Evolutionary conservation across 2,329 filamentous ascomycete species (phyloP).

Genomic region (Knoxdaviesia proteae): DNA sequence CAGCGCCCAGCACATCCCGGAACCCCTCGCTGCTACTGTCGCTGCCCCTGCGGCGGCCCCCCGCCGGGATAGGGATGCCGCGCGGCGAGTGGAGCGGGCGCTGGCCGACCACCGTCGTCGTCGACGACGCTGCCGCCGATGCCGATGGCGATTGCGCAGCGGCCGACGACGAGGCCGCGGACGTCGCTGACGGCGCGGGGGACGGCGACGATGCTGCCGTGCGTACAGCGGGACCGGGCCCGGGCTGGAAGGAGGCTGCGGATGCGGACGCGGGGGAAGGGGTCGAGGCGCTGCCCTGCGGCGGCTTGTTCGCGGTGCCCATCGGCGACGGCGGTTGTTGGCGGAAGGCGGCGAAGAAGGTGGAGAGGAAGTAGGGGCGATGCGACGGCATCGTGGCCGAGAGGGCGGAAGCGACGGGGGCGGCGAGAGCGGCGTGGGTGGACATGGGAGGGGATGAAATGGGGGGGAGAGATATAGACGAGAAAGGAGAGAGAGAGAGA

Average conservation of each 20-base stretch:
- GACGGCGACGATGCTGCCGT: slow-evolving; percentile 11
- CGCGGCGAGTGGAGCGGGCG: slow-evolving; percentile 11
- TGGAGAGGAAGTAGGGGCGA: slow-evolving; percentile 33
- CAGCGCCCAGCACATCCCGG: slow-evolving; percentile 46
- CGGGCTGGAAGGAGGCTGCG: slow-evolving; percentile 17
- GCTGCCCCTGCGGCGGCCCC: slow-evolving; percentile 37
- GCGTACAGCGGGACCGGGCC: slow-evolving; percentile 6
- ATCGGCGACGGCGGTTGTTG: slow-evolving; percentile 18
- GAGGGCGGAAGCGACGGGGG: slow-evolving; percentile 1
- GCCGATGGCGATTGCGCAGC: slow-evolving; percentile 4
- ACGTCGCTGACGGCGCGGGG: slow-evolving; percentile 10
- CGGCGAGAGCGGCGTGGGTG: not conserved
- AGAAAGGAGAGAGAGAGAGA: not conserved
- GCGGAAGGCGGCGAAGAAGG: slow-evolving; percentile 34
- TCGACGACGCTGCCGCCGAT: not conserved
- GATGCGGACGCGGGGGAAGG: slow-evolving; percentile 7
- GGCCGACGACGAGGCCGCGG: slow-evolving; percentile 4
- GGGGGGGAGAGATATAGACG: not conserved
- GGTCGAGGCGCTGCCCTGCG: slow-evolving; percentile 12
- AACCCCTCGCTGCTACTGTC: slow-evolving; percentile 62
- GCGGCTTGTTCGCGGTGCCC: slow-evolving; percentile 13
- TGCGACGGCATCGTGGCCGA: slow-evolving; percentile 24
- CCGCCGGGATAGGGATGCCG: slow-evolving; percentile 18
- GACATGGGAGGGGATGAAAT: not conserved
- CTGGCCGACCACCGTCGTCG: slow-evolving; percentile 9